These are phyloP conservation scores for Quercus suber DNA, from an alignment of 306 rosid genomes.

Conservation along the genomic window DNA sequence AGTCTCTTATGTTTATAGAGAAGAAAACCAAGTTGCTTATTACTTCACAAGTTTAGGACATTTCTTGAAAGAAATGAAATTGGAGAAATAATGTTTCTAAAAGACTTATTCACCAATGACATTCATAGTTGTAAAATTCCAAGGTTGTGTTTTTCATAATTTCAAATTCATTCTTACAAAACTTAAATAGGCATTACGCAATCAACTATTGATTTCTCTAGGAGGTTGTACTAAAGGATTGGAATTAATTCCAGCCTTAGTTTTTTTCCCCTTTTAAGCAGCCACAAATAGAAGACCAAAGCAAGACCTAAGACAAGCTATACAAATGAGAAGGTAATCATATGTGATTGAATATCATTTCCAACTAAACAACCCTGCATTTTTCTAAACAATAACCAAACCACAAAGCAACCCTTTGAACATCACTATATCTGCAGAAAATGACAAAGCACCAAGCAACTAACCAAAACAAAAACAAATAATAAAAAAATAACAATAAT, in stretches of 20 bases:
- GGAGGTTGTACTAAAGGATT: not conserved
- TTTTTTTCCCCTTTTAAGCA: not conserved
- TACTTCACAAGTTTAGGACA: not conserved
- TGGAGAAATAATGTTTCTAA: not conserved
- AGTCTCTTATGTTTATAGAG: not conserved
- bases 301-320: not conserved
- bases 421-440: not conserved
- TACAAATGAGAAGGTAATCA: not conserved
- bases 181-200: not conserved
- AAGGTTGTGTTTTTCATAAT: not conserved
- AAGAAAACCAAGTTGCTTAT: not conserved
- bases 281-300: not conserved
- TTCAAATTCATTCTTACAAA: not conserved
- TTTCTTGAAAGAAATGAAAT: not conserved
- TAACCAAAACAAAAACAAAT: not conserved
- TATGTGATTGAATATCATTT: not conserved
- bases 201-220: not conserved
- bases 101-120: not conserved
- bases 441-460: not conserved
- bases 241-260: not conserved
- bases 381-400: not conserved
- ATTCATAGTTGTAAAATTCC: not conserved
- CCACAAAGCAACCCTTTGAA: not conserved
- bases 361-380: not conserved
- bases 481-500: not conserved